A percentile compares a stretch with the other conserved stretches of the same genome.
These are phyloP conservation scores for Handroanthus guayacan DNA, from an alignment of 257 asterid species.

Conservation along the genomic window DNA sequence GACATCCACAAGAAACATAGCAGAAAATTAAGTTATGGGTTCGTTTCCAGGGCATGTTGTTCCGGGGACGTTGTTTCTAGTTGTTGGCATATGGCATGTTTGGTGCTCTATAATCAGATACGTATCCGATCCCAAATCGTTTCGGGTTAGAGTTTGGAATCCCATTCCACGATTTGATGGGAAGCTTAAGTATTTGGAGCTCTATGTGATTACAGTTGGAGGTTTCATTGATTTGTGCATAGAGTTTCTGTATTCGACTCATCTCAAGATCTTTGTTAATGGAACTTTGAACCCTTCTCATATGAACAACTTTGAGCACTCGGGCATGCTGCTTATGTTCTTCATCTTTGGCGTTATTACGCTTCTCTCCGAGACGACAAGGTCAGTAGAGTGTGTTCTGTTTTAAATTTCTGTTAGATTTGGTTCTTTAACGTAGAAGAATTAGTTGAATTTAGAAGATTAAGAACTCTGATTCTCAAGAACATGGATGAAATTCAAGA, in stretches of 20 bases:
- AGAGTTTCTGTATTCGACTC: slow-evolving; percentile 87
- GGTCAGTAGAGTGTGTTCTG: slow-evolving; percentile 51
- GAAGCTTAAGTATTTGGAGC: slow-evolving; percentile 84
- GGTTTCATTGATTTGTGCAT: slow-evolving; percentile 84
- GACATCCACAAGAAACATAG: not conserved
- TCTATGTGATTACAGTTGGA: slow-evolving; percentile 82
- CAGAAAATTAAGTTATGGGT: slow-evolving; percentile 60
- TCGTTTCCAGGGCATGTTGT: slow-evolving; percentile 91
- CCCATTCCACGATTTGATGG: slow-evolving; percentile 87
- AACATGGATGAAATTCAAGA: too few species aligned
- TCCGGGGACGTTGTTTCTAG: slow-evolving; percentile 89
- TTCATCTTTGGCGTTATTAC: slow-evolving; percentile 77
- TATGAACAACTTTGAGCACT: slow-evolving; percentile 95
- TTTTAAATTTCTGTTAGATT: slow-evolving; percentile 33
- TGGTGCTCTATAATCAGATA: slow-evolving; percentile 84
- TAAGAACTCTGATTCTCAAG: too few species aligned
- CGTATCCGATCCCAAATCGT: slow-evolving; percentile 68
- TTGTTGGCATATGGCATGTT: slow-evolving; percentile 90
- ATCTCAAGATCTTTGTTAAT: slow-evolving; percentile 77
- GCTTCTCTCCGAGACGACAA: slow-evolving; percentile 79
- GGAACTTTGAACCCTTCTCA: slow-evolving; percentile 88
- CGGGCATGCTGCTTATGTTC: slow-evolving; percentile 98
- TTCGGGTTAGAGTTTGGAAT: slow-evolving; percentile 84
- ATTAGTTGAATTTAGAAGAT: too few species aligned
- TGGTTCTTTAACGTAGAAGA: not conserved